Conservation (phyloP, 768 basidiomycete genomes). For the Dioszegia crocea region DNA sequence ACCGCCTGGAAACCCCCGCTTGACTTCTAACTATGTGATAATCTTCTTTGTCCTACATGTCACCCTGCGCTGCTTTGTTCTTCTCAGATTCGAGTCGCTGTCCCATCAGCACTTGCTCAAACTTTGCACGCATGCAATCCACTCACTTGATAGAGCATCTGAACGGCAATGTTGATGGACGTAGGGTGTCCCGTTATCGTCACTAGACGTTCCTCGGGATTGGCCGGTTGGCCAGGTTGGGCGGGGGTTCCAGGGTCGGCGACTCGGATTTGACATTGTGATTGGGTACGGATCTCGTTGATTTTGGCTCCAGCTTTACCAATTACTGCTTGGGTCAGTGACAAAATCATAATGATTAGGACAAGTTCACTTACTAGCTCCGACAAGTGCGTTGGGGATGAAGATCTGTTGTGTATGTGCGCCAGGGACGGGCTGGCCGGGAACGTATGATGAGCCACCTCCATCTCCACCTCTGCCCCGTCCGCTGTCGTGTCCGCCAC, state of each 20-base stretch:
- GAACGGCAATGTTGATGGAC: slow-evolving; percentile 95
- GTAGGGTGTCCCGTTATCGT: slow-evolving; percentile 93
- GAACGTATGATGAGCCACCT: slow-evolving; percentile 12
- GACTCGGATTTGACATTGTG: slow-evolving; percentile 93
- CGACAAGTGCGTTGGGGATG: slow-evolving; percentile 95
- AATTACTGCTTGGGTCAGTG: slow-evolving; percentile 58
- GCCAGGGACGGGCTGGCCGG: slow-evolving; percentile 47
- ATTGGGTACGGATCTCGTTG: slow-evolving; percentile 95
- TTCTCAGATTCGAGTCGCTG: slow-evolving; percentile 2
- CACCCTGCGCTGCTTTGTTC: neutral
- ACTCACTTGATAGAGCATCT: slow-evolving; percentile 58
- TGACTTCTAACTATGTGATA: too few relatives aligned
- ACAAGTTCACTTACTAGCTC: slow-evolving; percentile 42
- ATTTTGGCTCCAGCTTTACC: slow-evolving; percentile 98
- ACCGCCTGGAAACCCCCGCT: neutral
- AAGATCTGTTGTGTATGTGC: slow-evolving; percentile 93
- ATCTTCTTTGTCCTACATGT: neutral
- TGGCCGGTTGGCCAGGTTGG: slow-evolving; percentile 56
- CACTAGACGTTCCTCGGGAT: slow-evolving; percentile 76
- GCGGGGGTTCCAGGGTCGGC: slow-evolving; percentile 92
- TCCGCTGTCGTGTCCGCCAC: neutral
- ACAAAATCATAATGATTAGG: neutral
- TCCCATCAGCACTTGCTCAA: neutral
- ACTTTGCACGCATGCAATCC: neutral
- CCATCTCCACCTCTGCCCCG: slow-evolving; percentile 11